phyloP scores from a whole-genome alignment of 768 basidiomycete genomes.

The Paxillus ammoniavirescens region DNA sequence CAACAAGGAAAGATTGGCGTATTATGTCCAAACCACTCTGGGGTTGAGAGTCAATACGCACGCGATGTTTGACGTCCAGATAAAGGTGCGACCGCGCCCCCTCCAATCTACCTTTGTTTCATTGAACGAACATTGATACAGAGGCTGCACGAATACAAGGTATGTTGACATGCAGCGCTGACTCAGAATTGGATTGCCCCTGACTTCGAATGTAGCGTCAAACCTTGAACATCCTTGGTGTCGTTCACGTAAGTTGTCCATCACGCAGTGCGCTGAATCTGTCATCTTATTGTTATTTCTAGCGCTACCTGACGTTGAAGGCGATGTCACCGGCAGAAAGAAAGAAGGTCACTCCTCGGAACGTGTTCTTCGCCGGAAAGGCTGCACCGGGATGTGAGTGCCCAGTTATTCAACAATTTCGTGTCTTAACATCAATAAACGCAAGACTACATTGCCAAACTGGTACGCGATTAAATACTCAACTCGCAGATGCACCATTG shows the following conservation, averaged over 20 bases:
- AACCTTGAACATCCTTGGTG: constrained; percentile 89
- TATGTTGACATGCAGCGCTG: constrained; percentile 17
- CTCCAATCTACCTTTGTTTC: not conserved
- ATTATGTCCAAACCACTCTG: constrained; percentile 67
- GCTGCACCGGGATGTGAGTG: constrained; percentile 87
- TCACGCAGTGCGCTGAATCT: not conserved
- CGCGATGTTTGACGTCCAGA: constrained; percentile 91
- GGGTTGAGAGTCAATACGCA: constrained; percentile 70
- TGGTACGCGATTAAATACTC: constrained; percentile 40
- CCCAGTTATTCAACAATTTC: not conserved
- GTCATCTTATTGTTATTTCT: constrained; percentile 6
- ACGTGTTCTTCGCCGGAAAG: constrained; percentile 97
- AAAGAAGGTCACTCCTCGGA: constrained; percentile 79
- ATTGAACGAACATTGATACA: constrained; percentile 29
- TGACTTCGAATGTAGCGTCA: constrained; percentile 59
- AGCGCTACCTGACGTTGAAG: constrained; percentile 85
- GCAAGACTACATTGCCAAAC: constrained; percentile 87
- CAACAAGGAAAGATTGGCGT: constrained; percentile 88
- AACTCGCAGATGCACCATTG: not conserved
- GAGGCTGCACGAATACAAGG: constrained; percentile 93
- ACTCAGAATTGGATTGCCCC: not conserved
- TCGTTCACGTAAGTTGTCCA: constrained; percentile 64
- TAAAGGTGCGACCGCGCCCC: constrained; percentile 50
- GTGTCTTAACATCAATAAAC: constrained; percentile 5
- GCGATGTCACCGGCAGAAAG: constrained; percentile 72